Evolutionary conservation across 2,329 filamentous ascomycete species (phyloP), one percentile per base, ranked within the genome.

Genomic region (Ceratocystis huliohia): DNA sequence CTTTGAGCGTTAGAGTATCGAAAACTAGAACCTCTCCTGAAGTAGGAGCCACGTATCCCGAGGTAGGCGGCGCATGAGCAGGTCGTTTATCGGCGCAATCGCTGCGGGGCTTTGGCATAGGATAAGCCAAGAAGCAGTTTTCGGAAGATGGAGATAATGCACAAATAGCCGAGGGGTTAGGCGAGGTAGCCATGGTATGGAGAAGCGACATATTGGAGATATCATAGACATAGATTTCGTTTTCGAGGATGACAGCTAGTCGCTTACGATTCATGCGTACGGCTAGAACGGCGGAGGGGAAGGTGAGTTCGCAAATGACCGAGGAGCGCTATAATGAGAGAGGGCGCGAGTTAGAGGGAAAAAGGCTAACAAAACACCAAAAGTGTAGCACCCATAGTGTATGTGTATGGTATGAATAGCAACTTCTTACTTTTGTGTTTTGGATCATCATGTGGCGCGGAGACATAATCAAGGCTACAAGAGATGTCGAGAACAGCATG

Each of bases 171-270:
- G 85, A 86, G 0, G 92, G 90, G 72, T 99, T 99, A 5, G 94
- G 90, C 2, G 93, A 96, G 5, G 93, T 97, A 68, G 91, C 86
- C 70, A 97, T 96, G 5, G 91, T 96, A 75, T 91, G 88, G 50
- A 97, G 81, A 67, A 97, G 84, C 72, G 89, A 93, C 93, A 99
- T 97, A 74, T 96, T 97, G 76, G 92, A 91, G 70, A 99, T 97
- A 75, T 99, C 94, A 78, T 99, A 99, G 62, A 99, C 83, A 77
- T 97, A 99, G 69, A 97, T 96, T 74, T 96, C 89, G 72, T 96
- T 91, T 75, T 99, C 94, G 66, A 97, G 82, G 15, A 97, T 87
- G 41, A 99, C 92, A 13, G 94, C 91, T 30, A 99, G 82, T 46
- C 94, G 87, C 76, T 96, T 97, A 71, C 94, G 84, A 76, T 99